A percentile compares a stretch with the other conserved stretches of the same genome.
phyloP scores from a whole-genome alignment of 2,329 filamentous ascomycete genomes.

The Chalaropsis thielavioides region DNA sequence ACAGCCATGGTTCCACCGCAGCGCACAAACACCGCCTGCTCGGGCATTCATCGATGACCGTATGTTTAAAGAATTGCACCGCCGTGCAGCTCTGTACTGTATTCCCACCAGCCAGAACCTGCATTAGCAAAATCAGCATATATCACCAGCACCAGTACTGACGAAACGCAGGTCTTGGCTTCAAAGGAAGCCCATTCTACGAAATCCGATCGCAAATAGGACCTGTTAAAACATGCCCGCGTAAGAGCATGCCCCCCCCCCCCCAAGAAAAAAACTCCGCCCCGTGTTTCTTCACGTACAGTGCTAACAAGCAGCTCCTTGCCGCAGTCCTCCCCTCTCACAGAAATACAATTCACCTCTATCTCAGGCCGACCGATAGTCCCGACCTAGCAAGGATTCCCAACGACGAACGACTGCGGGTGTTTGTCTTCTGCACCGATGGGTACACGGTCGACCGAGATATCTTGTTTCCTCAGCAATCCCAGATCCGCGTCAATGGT shows the following conservation, averaged over 20 bases:
- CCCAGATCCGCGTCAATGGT: constrained; percentile 80
- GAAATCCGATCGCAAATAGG: constrained; percentile 52
- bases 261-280: background rate
- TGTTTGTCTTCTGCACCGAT: constrained; percentile 72
- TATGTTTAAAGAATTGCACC: background rate
- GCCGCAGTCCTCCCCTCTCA: constrained; percentile 4
- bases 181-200: constrained; percentile 77
- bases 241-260: constrained; percentile 34
- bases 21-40: background rate
- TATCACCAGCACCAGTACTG: background rate
- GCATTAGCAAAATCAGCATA: too few relatives aligned
- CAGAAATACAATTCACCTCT: constrained; percentile 30
- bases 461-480: constrained; percentile 79
- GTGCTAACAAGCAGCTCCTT: background rate
- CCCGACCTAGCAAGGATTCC: constrained; percentile 41
- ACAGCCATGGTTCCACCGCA: background rate
- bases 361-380: constrained; percentile 36
- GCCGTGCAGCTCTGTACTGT: background rate
- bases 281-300: background rate
- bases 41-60: background rate
- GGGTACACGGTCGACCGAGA: constrained; percentile 54
- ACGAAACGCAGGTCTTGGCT: constrained; percentile 20
- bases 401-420: constrained; percentile 45
- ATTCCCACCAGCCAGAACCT: too few relatives aligned
- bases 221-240: constrained; percentile 52